phyloP scores from a whole-genome alignment of 352 stramenopile species.

The Globisporangium lucens region DNA sequence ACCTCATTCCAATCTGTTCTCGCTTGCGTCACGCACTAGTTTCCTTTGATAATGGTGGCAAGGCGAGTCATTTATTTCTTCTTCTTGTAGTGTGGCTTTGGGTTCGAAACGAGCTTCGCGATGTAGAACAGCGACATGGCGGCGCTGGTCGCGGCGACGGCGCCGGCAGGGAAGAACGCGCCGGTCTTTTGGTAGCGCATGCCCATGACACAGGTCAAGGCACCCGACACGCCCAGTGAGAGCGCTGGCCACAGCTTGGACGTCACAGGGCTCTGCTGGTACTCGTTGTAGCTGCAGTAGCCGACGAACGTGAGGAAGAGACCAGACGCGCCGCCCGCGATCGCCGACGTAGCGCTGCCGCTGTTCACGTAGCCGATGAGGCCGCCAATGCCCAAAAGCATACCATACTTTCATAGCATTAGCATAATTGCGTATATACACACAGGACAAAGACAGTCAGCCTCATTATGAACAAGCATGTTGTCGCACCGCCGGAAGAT shows the following conservation, averaged over 20 bases:
- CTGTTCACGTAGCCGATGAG: slow-evolving; percentile 76
- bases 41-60: neutral
- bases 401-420: slow-evolving; percentile 51
- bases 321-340: slow-evolving; percentile 61
- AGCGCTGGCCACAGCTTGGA: slow-evolving; percentile 79
- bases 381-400: slow-evolving; percentile 65
- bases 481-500: neutral
- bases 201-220: slow-evolving; percentile 74
- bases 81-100: slow-evolving; percentile 85
- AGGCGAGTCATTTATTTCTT: slow-evolving; percentile 26
- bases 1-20: neutral
- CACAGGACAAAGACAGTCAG: slow-evolving; percentile 9
- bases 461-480: neutral
- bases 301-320: slow-evolving; percentile 76
- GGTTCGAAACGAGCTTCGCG: slow-evolving; percentile 56
- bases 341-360: slow-evolving; percentile 58
- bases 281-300: slow-evolving; percentile 85
- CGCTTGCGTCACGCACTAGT: neutral
- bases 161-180: slow-evolving; percentile 68
- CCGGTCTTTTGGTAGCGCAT: slow-evolving; percentile 73
- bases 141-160: slow-evolving; percentile 56
- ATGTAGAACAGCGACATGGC: slow-evolving; percentile 84
- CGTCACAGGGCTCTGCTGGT: slow-evolving; percentile 70
- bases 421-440: neutral
- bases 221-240: slow-evolving; percentile 55